These are phyloP conservation scores for Acacia concinna DNA, from an alignment of 331 rosid genomes.

Conservation along the genomic window DNA sequence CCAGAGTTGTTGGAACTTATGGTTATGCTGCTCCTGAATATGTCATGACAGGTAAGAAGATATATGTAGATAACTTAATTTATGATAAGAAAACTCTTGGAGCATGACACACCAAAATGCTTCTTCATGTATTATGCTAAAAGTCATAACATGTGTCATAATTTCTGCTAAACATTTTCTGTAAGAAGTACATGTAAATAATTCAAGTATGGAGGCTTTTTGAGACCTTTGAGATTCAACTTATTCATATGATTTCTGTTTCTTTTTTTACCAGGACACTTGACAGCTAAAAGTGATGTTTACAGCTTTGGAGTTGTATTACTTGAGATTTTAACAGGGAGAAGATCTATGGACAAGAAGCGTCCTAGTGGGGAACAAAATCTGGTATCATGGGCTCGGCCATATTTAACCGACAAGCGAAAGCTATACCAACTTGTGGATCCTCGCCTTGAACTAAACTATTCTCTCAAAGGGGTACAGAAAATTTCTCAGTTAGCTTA, in stretches of 20 bases:
- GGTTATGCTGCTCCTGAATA: slow-evolving; percentile 98
- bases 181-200: not conserved
- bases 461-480: slow-evolving; percentile 19
- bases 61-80: not conserved
- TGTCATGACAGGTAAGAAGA: slow-evolving; percentile 77
- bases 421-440: slow-evolving; percentile 18
- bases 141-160: not conserved
- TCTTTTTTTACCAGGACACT: slow-evolving; percentile 50
- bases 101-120: not conserved
- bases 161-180: slow-evolving; percentile 6
- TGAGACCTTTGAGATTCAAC: not conserved
- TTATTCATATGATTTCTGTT: not conserved
- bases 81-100: not conserved
- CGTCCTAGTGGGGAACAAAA: slow-evolving; percentile 23
- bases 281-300: slow-evolving; percentile 74
- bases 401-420: slow-evolving; percentile 19
- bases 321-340: slow-evolving; percentile 67
- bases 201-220: not conserved
- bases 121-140: not conserved
- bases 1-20: slow-evolving; percentile 92
- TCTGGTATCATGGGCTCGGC: slow-evolving; percentile 21
- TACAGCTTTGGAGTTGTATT: slow-evolving; percentile 71
- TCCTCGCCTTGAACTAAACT: slow-evolving; percentile 21
- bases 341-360: slow-evolving; percentile 78
- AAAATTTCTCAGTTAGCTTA: slow-evolving; percentile 19